Percentiles rank a stretch among this genome's conserved stretches.
These are phyloP conservation scores for Monilinia vaccinii-corymbosi DNA, from an alignment of 2,329 filamentous ascomycete species.

Conservation along the genomic window DNA sequence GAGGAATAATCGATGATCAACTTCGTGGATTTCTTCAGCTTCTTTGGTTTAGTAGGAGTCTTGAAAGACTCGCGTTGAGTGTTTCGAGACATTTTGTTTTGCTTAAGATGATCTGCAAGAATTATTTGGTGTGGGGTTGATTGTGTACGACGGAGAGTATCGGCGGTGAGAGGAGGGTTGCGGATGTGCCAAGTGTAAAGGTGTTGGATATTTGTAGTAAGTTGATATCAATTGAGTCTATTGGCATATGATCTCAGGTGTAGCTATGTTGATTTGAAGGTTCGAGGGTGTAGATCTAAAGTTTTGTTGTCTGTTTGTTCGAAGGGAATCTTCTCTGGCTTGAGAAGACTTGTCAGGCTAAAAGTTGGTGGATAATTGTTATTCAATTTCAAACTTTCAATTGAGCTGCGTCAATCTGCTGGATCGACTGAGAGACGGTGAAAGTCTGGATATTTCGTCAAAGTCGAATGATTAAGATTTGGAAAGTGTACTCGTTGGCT, in stretches of 20 bases:
- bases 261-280: background rate
- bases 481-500: slow-evolving; percentile 58
- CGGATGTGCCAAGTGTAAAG: background rate
- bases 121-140: background rate
- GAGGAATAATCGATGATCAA: slow-evolving; percentile 42
- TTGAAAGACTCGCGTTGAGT: slow-evolving; percentile 39
- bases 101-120: slow-evolving; percentile 3
- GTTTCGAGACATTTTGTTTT: slow-evolving; percentile 35
- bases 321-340: slow-evolving; percentile 9
- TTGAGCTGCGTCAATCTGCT: slow-evolving; percentile 13
- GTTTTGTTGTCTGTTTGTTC: slow-evolving; percentile 4
- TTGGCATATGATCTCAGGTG: background rate
- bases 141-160: slow-evolving; percentile 8
- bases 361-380: slow-evolving; percentile 22
- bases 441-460: slow-evolving; percentile 60
- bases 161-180: slow-evolving; percentile 17
- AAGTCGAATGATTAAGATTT: slow-evolving; percentile 49
- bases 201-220: background rate
- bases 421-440: slow-evolving; percentile 23
- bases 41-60: slow-evolving; percentile 23
- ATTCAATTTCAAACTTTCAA: slow-evolving; percentile 31
- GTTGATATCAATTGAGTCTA: background rate
- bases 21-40: slow-evolving; percentile 1
- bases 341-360: slow-evolving; percentile 11
- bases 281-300: background rate